Evolutionary conservation across 768 basidiomycete species (phyloP), one percentile per base, ranked within the genome.

Genomic region (Tricholoma terreum): DNA sequence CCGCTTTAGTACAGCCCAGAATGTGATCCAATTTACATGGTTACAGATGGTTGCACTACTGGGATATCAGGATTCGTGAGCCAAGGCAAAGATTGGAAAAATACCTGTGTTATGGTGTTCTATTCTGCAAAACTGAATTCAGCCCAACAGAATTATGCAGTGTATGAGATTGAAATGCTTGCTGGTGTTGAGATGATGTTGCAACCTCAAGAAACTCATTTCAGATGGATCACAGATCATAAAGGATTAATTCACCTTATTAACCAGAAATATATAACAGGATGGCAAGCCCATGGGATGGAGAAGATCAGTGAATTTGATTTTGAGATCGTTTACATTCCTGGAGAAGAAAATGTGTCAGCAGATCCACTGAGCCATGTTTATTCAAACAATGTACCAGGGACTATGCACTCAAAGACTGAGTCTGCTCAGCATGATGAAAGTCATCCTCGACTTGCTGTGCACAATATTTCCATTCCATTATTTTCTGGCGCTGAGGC

Each of bases 291-390:
- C 5, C 45, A 45, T 15, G 54, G 58, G 58, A 33, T 58, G 30
- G 58, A 58, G n/a, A 54, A 58, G 30, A 55, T 58, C 12, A 12
- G 21, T 11, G 62, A 63, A 31, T 65, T 65, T 27, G 48, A 65
- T 46, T 65, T 60, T 36, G 56, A 63, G 27, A 49, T 62, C 3
- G 27, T 33, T 1, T 62, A 65, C 42, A 45, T 65, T 0, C 63
- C 61, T 1, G 63, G 63, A 4, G 21, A 24, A 2, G 53, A 60
- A 17, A 65, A 65, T 43, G 57, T 61, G 1, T 55, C 68, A 1
- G 67, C 73, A 0, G 73, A 78, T 54, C 66, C 73, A 0, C 56
- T 78, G 9, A 76, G 73, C 0, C 59, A 68, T 0, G 36, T 67
- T 2, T 66, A 64, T 38, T 52, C 61, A 2, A 55, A 58, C 24